Percentiles rank a stretch among this genome's conserved stretches.
These are phyloP conservation scores for Tritrichomonas foetus DNA, from an alignment of 208 protist genomes.

Conservation along the genomic window DNA sequence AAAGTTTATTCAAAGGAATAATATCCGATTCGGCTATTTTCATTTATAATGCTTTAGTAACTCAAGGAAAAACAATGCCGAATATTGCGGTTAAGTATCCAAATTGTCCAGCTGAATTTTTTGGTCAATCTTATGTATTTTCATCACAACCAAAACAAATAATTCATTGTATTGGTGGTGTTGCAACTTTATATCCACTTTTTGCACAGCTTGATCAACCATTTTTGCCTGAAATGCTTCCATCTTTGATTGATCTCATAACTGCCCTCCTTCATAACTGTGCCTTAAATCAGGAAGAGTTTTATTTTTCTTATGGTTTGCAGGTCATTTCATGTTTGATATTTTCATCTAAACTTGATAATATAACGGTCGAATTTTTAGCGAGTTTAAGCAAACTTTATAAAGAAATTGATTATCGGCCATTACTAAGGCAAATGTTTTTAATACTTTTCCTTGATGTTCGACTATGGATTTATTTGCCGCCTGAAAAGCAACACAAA, in stretches of 20 bases:
- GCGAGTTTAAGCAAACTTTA: not conserved
- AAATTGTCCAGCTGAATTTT: not conserved
- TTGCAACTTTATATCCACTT: not conserved
- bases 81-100: too few species aligned
- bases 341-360: not conserved
- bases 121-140: not conserved
- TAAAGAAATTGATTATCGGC: not conserved
- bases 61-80: too few species aligned
- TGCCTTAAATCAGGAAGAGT: not conserved
- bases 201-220: conserved; percentile 14
- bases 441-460: not conserved
- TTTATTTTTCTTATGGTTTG: not conserved
- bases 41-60: too few species aligned
- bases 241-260: not conserved
- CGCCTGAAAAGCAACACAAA: not conserved
- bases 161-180: not conserved
- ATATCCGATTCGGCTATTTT: too few species aligned
- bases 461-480: not conserved
- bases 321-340: not conserved
- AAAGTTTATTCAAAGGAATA: not conserved
- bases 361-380: not conserved
- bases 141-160: not conserved
- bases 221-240: not conserved
- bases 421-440: not conserved
- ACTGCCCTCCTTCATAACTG: not conserved